A percentile compares a stretch with the other conserved stretches of the same genome.
Evolutionary conservation across 2,329 filamentous ascomycete species (phyloP).

Genomic region (Corinectria fuckeliana): DNA sequence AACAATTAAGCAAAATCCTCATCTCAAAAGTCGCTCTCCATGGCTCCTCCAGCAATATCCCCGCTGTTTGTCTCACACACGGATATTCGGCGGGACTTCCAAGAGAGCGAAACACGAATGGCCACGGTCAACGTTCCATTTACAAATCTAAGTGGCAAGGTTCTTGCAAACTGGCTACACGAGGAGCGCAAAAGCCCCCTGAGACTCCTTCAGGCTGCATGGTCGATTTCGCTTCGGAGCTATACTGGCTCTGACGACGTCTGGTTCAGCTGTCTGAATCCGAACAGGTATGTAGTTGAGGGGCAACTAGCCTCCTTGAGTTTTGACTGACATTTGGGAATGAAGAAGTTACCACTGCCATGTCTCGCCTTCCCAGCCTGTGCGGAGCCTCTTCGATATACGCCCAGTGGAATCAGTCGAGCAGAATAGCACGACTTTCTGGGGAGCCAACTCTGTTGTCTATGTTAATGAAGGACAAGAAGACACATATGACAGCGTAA

Average conservation of each 20-base stretch:
- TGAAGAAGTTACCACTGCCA: neutral
- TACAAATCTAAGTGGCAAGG: neutral
- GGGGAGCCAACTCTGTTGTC: neutral
- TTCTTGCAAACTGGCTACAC: neutral
- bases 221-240: neutral
- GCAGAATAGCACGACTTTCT: neutral
- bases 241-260: conserved; percentile 2
- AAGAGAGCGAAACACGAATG: neutral
- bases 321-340: neutral
- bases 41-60: neutral
- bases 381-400: neutral
- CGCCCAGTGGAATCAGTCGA: neutral
- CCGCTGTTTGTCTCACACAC: neutral
- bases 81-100: neutral
- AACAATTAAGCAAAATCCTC: neutral
- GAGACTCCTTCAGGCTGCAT: neutral
- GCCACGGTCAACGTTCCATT: neutral
- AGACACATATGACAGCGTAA: neutral
- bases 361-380: neutral
- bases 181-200: neutral
- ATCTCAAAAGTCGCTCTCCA: neutral
- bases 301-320: neutral
- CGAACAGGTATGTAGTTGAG: neutral
- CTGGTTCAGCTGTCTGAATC: neutral
- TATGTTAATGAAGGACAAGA: neutral